phyloP scores from a whole-genome alignment of 495 filamentous ascomycete genomes.

The Aspergillus steynii region DNA sequence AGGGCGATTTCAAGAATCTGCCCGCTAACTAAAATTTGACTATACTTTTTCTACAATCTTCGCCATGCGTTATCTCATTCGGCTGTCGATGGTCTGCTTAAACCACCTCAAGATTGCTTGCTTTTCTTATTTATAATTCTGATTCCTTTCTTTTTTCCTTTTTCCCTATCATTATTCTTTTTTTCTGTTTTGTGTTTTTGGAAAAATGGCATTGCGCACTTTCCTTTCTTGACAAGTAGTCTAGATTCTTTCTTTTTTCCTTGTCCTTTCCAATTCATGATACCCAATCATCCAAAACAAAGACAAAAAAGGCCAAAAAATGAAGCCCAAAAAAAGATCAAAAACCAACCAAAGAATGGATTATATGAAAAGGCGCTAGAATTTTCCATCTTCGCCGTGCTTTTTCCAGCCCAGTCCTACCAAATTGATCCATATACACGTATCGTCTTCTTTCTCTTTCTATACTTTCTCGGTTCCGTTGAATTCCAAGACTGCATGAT shows the following conservation, averaged over 20 bases:
- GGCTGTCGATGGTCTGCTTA: not conserved
- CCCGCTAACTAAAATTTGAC: slow-evolving; percentile 47
- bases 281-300: not conserved
- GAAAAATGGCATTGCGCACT: not conserved
- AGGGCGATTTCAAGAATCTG: slow-evolving; percentile 67
- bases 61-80: not conserved
- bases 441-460: not conserved
- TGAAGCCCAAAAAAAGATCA: not conserved
- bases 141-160: not conserved
- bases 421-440: not conserved
- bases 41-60: not conserved
- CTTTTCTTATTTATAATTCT: not conserved
- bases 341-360: not conserved
- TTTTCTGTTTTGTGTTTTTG: not conserved
- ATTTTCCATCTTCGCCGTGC: not conserved
- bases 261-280: not conserved
- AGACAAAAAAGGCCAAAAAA: not conserved
- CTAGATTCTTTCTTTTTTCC: not conserved
- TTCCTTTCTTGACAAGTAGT: not conserved
- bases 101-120: not conserved
- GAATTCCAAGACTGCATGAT: not conserved
- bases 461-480: not conserved
- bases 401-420: not conserved
- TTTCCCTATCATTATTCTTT: not conserved
- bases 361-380: not conserved